Percentiles rank a stretch among this genome's conserved stretches.
Conservation (phyloP, 2,329 filamentous ascomycete genomes). For the Trichoderma citrinoviride region DNA sequence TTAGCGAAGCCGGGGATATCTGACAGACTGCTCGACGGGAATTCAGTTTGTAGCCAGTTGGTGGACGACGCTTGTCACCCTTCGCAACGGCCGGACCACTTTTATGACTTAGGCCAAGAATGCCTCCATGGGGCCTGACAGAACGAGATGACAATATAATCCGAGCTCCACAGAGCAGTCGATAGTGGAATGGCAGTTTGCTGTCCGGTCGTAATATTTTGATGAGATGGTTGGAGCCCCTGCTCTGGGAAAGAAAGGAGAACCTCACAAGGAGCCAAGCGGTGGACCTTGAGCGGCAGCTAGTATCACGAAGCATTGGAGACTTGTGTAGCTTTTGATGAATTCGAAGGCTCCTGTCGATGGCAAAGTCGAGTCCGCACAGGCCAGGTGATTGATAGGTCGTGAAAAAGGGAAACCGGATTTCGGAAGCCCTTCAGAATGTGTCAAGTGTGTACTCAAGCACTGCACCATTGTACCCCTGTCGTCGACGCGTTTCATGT, state of each 20-base stretch:
- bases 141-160: constrained; percentile 17
- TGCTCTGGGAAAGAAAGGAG: constrained; percentile 14
- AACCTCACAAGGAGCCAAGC: neutral
- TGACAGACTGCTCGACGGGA: neutral
- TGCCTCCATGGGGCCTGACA: constrained; percentile 5
- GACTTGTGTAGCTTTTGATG: neutral
- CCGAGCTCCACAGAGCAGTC: constrained; percentile 7
- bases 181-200: constrained; percentile 5
- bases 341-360: neutral
- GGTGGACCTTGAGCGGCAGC: neutral
- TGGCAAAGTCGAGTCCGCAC: neutral
- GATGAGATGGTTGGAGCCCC: constrained; percentile 1
- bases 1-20: neutral
- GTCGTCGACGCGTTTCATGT: constrained; percentile 15
- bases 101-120: constrained; percentile 19
- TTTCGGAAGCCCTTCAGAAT: constrained; percentile 3
- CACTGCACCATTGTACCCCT: neutral
- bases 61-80: constrained; percentile 2
- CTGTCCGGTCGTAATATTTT: neutral
- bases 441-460: neutral
- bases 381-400: neutral
- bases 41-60: neutral
- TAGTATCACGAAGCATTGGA: neutral
- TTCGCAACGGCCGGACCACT: constrained; percentile 8
- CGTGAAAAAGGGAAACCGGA: neutral